A percentile compares a stretch with the other conserved stretches of the same genome.
phyloP scores from a whole-genome alignment of 176 grass and related monocot genomes.

The Leersia perrieri region DNA sequence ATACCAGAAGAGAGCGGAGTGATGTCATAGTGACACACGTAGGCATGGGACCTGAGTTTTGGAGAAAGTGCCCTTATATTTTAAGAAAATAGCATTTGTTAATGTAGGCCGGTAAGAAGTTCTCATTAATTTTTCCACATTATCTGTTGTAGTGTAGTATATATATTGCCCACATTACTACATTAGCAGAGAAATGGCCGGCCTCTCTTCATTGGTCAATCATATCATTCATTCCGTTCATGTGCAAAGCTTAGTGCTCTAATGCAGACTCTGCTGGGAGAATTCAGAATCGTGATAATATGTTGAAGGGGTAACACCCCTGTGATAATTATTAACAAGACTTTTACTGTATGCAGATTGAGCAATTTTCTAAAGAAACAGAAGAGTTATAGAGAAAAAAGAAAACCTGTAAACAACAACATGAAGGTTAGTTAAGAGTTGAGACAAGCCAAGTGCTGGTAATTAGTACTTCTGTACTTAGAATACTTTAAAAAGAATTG shows the following conservation, averaged over 20 bases:
- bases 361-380: too few species aligned
- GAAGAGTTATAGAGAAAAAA: too few species aligned
- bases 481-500: too few species aligned
- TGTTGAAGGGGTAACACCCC: too few species aligned
- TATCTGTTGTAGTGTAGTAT: neutral
- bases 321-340: too few species aligned
- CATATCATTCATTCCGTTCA: neutral
- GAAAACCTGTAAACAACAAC: too few species aligned
- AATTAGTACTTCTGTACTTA: too few species aligned
- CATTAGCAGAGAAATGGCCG: neutral
- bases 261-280: too few species aligned
- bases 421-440: too few species aligned
- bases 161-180: neutral
- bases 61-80: constrained; percentile 62
- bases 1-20: constrained; percentile 29
- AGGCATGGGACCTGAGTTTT: constrained; percentile 70
- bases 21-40: constrained; percentile 44
- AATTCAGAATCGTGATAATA: too few species aligned
- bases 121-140: neutral
- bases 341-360: too few species aligned
- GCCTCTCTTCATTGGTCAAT: neutral
- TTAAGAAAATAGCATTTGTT: constrained; percentile 36
- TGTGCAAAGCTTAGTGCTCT: neutral
- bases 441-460: too few species aligned
- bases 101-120: neutral